These are phyloP conservation scores for Camelina laxa DNA, from an alignment of 345 rosid species.

Conservation along the genomic window DNA sequence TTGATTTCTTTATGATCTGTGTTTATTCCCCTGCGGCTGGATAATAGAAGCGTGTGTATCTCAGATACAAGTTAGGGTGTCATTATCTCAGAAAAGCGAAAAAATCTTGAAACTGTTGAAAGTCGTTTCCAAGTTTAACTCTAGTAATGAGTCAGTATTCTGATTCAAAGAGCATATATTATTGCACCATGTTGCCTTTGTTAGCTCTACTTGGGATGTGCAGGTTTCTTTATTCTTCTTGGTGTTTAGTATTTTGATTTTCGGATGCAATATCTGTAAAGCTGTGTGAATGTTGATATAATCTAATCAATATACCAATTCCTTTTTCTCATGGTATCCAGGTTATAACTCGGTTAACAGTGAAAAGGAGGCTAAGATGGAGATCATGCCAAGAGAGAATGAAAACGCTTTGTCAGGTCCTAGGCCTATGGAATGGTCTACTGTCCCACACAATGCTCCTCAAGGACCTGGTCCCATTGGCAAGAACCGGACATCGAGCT, in stretches of 20 bases:
- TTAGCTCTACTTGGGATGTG: neutral
- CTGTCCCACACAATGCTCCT: slow-evolving; percentile 59
- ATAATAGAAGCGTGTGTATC: neutral
- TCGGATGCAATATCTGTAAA: neutral
- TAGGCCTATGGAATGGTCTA: slow-evolving; percentile 93
- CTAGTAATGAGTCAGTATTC: neutral
- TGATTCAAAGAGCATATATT: slow-evolving; percentile 1
- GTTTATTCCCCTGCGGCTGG: neutral
- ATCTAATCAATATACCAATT: neutral
- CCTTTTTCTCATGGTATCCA: neutral
- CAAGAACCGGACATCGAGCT: slow-evolving; percentile 74
- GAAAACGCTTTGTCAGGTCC: slow-evolving; percentile 75
- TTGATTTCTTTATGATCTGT: neutral
- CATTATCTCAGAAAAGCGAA: neutral
- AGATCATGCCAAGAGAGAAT: slow-evolving; percentile 57
- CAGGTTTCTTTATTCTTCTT: neutral
- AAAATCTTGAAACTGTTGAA: neutral
- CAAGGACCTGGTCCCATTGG: slow-evolving; percentile 56
- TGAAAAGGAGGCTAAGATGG: slow-evolving; percentile 51
- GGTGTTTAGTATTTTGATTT: neutral
- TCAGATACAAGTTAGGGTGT: neutral
- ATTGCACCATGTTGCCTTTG: neutral
- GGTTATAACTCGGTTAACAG: neutral
- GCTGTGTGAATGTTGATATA: neutral
- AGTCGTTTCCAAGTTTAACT: neutral